A percentile compares a stretch with the other conserved stretches of the same genome.
Evolutionary conservation across 2,329 filamentous ascomycete genomes (phyloP).

Genomic region (Aspergillus persii): DNA sequence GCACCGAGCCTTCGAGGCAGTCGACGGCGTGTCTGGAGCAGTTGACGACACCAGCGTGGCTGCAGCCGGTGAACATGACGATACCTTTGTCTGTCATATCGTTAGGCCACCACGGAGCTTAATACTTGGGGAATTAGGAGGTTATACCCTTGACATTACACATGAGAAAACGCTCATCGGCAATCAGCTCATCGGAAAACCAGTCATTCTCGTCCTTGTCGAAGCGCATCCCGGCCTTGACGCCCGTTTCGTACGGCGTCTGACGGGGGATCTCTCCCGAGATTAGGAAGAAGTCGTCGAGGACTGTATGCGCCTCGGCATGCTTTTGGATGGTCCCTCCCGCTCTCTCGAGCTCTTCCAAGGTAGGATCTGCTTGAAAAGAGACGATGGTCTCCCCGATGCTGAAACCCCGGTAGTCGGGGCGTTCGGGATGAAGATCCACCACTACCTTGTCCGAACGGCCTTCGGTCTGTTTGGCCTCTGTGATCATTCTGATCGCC

Average conservation of each 20-base stretch:
- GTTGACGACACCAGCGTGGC: conserved; percentile 57
- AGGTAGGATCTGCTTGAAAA: conserved; percentile 53
- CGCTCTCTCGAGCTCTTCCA: conserved; percentile 46
- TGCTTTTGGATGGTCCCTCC: conserved; percentile 44
- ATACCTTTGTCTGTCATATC: conserved; percentile 46
- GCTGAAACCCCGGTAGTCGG: conserved; percentile 50
- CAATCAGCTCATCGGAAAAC: conserved; percentile 51
- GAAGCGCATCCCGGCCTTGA: conserved; percentile 47
- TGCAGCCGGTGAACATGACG: conserved; percentile 57
- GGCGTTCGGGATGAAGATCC: conserved; percentile 55
- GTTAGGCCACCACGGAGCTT: not conserved
- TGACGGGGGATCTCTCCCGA: conserved; percentile 53
- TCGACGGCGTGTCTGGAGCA: conserved; percentile 47
- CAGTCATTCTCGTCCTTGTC: conserved; percentile 41
- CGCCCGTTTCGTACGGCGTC: conserved; percentile 51
- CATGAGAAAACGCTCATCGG: conserved; percentile 54
- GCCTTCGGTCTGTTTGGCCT: conserved; percentile 33
- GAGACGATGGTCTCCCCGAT: conserved; percentile 45
- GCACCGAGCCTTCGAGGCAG: conserved; percentile 34
- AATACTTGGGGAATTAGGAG: not conserved
- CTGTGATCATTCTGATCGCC: conserved; percentile 50
- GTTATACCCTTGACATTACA: conserved; percentile 51
- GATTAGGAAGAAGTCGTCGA: conserved; percentile 53
- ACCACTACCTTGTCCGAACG: conserved; percentile 34
- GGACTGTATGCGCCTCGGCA: conserved; percentile 43